Evolutionary conservation across 306 rosid genomes (phyloP), one percentile per base, ranked within the genome.

Genomic region (Cucumis cinereus): DNA sequence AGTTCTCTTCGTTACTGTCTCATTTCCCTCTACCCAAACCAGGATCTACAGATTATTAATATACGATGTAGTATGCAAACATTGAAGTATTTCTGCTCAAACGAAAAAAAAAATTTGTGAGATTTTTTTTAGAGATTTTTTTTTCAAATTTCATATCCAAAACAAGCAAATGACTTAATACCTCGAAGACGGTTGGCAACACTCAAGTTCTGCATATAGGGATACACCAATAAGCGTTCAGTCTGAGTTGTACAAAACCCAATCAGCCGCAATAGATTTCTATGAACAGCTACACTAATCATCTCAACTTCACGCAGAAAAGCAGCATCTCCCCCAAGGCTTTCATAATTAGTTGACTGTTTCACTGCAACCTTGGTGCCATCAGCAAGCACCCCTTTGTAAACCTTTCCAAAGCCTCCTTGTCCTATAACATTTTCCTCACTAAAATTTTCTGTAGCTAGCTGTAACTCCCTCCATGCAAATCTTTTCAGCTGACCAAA

Each of bases 391-490:
- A 95, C 98, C 68, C 99, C 99, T 85, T 89, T 95, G 77, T 95
- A 95, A 74, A 95, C 98, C 86, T 90, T 95, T 82, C 99, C 99
- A 81, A 95, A 95, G 80, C 99, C 99, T 82, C 99, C 99, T 84
- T 92, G 99, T 74, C 99, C 99, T 74, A 95, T 61, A 82, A 95
- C 98, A 82, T 90, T 89, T 86, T 88, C 89, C 83, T 95, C 98
- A 53, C 87, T 90, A 84, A 95, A 95, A 77, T 82, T 88, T 84
- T 95, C 98, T 8, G 99, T 92, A 62, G 99, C 98, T 54, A 92
- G 67, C 85, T 92, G 99, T 73, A 95, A 80, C 78, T 95, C 99
- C 82, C 96, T 88, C 99, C 98, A 92, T 52, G 87, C 84, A 88
- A 95, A 95, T 78, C 99, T 84, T 88, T 74, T 90, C 57, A 95